These are phyloP conservation scores for Venturia pyrina DNA, from an alignment of 2,329 filamentous ascomycete species.

Conservation along the genomic window DNA sequence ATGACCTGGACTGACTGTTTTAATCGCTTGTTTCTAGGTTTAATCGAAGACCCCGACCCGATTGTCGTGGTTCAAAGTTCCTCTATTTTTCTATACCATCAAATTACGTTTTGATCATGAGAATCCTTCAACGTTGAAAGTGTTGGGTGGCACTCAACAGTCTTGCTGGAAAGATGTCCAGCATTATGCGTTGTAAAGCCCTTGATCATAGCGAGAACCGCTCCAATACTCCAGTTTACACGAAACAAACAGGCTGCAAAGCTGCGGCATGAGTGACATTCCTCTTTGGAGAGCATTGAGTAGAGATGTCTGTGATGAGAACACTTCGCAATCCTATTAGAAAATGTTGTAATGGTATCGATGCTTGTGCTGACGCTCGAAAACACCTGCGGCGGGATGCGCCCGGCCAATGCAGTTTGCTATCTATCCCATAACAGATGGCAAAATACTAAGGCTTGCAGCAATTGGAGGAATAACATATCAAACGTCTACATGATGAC, in stretches of 20 bases:
- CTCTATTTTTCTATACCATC: no score
- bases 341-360: not conserved
- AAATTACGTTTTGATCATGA: no score
- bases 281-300: not conserved
- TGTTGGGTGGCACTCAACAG: no score
- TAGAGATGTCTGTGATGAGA: no score
- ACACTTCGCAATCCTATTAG: not conserved
- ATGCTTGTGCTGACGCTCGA: not conserved
- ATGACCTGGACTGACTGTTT: slow-evolving; percentile 9
- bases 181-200: no score
- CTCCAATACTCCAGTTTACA: no score
- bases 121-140: no score
- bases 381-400: not conserved
- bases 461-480: not conserved
- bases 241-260: no score
- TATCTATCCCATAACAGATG: not conserved
- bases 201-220: no score
- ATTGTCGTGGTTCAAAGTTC: no score
- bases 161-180: no score
- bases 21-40: slow-evolving; percentile 15
- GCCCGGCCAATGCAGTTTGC: not conserved
- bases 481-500: slow-evolving; percentile 69
- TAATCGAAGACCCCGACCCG: no score
- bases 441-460: not conserved
- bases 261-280: not conserved